These are phyloP conservation scores for Sphagnum contortum DNA, from an alignment of 225 moss, liverwort and hornwort species.

Conservation along the genomic window DNA sequence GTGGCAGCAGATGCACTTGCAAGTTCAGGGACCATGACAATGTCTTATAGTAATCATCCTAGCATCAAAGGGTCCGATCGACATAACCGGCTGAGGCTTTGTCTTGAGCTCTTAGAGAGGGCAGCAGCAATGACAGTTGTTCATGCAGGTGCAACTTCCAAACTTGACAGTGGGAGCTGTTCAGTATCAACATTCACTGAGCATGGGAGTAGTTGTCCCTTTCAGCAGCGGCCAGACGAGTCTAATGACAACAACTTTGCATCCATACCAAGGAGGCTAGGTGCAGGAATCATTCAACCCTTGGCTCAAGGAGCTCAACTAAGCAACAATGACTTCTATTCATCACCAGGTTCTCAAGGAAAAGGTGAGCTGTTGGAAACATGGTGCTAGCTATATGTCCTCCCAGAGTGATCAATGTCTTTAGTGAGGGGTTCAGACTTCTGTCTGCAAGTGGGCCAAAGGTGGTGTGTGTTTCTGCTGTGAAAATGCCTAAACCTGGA, in stretches of 20 bases:
- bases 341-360: conserved; percentile 20
- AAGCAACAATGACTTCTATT: conserved; percentile 13
- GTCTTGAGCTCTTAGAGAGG: conserved; percentile 38
- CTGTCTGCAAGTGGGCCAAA: no score
- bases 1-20: conserved; percentile 35
- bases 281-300: no score
- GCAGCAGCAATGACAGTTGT: conserved; percentile 10
- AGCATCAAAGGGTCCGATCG: conserved; percentile 23
- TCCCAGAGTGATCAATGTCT: no score
- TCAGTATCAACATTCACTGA: conserved; percentile 32
- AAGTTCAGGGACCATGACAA: conserved; percentile 7
- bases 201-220: conserved; percentile 21
- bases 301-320: conserved; percentile 8
- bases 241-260: no score
- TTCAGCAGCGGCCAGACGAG: no score
- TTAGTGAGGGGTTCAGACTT: no score
- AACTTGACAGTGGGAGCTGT: conserved; percentile 20
- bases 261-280: no score
- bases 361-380: conserved; percentile 19
- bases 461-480: no score
- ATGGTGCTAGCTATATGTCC: no score
- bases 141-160: conserved; percentile 11
- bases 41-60: conserved; percentile 5
- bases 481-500: no score
- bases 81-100: conserved; percentile 24